These are phyloP conservation scores for Phytophthora cactorum DNA, from an alignment of 352 stramenopile genomes.

Conservation along the genomic window DNA sequence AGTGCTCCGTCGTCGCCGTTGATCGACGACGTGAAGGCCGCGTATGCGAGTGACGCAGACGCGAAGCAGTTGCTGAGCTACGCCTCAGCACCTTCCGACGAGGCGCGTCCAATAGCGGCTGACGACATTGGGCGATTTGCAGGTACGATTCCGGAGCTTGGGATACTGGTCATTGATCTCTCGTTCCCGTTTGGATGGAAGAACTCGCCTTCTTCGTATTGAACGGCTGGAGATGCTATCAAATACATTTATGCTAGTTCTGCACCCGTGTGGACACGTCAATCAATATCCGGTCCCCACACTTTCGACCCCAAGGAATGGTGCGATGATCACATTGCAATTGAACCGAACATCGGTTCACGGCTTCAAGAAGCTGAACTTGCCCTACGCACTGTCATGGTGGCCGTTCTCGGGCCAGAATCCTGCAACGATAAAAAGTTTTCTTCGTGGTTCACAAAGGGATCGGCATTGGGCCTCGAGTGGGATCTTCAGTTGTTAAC, in stretches of 20 bases:
- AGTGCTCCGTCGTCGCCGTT: too few species aligned
- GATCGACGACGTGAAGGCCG: too few species aligned
- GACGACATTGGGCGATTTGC: too few species aligned
- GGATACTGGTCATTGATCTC: constrained; percentile 8
- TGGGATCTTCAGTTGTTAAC: background rate
- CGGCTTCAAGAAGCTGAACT: background rate
- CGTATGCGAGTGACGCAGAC: too few species aligned
- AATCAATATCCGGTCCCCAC: background rate
- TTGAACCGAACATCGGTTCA: constrained; percentile 24
- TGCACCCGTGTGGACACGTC: background rate
- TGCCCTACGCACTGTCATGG: constrained; percentile 10
- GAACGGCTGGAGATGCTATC: constrained; percentile 5
- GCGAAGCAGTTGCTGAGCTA: too few species aligned
- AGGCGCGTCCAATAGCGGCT: too few species aligned
- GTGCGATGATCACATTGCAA: constrained; percentile 26
- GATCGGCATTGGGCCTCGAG: constrained; percentile 2
- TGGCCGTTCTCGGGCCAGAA: constrained; percentile 6
- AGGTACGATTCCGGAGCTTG: background rate
- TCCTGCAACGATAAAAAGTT: constrained; percentile 20
- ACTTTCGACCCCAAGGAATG: constrained; percentile 17
- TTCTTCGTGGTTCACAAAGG: background rate
- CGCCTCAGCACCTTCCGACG: fast-evolving
- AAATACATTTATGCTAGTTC: constrained; percentile 6
- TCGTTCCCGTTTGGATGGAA: constrained; percentile 16
- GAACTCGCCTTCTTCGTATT: constrained; percentile 13